These are phyloP conservation scores for Coffea humblotiana DNA, from an alignment of 305 asterid genomes.

Conservation along the genomic window DNA sequence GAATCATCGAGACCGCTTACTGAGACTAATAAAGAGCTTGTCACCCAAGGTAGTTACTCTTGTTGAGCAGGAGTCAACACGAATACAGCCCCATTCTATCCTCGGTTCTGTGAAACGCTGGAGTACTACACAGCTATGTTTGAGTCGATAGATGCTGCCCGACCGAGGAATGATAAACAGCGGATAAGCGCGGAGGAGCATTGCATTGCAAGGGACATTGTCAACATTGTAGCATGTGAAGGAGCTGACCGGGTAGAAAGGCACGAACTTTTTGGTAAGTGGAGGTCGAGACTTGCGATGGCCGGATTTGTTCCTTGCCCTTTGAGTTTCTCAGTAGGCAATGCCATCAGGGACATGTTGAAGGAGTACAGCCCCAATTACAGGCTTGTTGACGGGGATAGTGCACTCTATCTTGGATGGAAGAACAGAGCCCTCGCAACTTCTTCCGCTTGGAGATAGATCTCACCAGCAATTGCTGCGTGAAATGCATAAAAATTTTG, in stretches of 20 bases:
- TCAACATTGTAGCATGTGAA: constrained; percentile 84
- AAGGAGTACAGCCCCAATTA: constrained; percentile 61
- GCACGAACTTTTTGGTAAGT: constrained; percentile 85
- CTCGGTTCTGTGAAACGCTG: constrained; percentile 55
- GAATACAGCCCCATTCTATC: constrained; percentile 58
- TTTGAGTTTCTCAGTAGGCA: constrained; percentile 58
- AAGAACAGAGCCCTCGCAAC: constrained; percentile 67
- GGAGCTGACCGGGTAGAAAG: constrained; percentile 80
- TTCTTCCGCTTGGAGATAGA: constrained; percentile 76
- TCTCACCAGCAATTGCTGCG: background rate
- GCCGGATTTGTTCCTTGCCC: constrained; percentile 67
- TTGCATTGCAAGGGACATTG: constrained; percentile 80
- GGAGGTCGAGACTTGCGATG: constrained; percentile 75
- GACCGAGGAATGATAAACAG: constrained; percentile 64
- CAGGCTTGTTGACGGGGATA: constrained; percentile 45
- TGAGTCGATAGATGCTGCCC: constrained; percentile 73
- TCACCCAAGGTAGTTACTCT: constrained; percentile 70
- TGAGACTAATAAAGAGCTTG: constrained; percentile 56
- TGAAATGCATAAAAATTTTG: constrained; percentile 2
- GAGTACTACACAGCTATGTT: constrained; percentile 65
- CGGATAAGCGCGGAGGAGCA: constrained; percentile 82
- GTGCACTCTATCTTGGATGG: constrained; percentile 80
- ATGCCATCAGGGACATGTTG: constrained; percentile 50
- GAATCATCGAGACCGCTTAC: constrained; percentile 57
- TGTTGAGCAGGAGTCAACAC: constrained; percentile 70